A percentile compares a stretch with the other conserved stretches of the same genome.
Evolutionary conservation across 306 rosid genomes (phyloP).

Genomic region (Gillenia trifoliata): DNA sequence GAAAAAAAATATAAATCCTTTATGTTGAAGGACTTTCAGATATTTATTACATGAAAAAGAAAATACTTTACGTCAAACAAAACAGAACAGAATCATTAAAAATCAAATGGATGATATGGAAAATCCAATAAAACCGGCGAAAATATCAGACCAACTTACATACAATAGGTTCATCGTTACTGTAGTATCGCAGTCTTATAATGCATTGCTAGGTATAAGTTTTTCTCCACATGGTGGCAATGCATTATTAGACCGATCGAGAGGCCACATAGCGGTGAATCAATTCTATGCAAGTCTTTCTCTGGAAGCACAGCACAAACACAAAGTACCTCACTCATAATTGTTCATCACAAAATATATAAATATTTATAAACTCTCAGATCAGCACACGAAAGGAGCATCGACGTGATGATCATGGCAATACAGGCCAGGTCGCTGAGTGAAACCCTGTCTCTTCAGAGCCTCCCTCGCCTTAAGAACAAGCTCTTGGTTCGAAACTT

Average conservation of each 20-base stretch:
- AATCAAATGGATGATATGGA: neutral
- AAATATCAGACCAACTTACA: neutral
- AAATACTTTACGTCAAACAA: neutral
- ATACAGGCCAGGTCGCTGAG: constrained; percentile 76
- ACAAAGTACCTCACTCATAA: neutral
- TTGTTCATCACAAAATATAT: neutral
- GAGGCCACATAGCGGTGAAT: neutral
- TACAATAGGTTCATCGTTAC: no score
- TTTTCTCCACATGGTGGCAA: no score
- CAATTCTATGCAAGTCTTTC: neutral
- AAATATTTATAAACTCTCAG: neutral
- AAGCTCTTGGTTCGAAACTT: constrained; percentile 47
- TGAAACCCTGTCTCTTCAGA: constrained; percentile 59
- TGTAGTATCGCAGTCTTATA: no score
- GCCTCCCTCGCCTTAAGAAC: constrained; percentile 45
- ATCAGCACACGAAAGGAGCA: constrained; percentile 42
- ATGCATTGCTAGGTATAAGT: no score
- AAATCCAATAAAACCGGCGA: neutral
- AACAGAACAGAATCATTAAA: neutral
- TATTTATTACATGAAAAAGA: neutral
- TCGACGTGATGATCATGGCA: constrained; percentile 48
- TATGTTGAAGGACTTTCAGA: neutral
- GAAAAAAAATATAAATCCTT: neutral
- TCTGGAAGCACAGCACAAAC: neutral
- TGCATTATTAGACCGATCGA: neutral